Evolutionary conservation across 768 basidiomycete species (phyloP).

Genomic region (Suillus cothurnatus): DNA sequence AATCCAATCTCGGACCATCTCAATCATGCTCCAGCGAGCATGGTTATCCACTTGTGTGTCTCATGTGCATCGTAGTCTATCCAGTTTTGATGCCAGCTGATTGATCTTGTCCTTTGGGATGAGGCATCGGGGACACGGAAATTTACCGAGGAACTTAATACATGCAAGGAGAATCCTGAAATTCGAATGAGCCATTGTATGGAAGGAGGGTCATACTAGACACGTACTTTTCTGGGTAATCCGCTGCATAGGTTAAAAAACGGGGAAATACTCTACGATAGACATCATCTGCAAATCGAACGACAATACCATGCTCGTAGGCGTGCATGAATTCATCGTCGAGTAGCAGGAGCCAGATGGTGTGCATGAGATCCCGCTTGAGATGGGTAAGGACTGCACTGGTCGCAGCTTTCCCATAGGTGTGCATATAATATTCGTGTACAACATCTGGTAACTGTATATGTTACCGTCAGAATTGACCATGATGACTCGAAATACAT

Average conservation of each 20-base stretch:
- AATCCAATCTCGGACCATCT: slow-evolving; percentile 8
- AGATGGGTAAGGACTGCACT: slow-evolving; percentile 17
- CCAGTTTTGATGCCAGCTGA: slow-evolving; percentile 16
- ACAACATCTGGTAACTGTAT: slow-evolving; percentile 16
- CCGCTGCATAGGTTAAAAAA: slow-evolving; percentile 30
- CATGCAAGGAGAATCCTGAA: slow-evolving; percentile 22
- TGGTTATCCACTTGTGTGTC: slow-evolving; percentile 9
- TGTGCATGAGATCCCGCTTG: slow-evolving; percentile 31
- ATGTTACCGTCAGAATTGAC: too few species aligned
- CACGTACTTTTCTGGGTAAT: slow-evolving; percentile 36
- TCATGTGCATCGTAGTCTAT: slow-evolving; percentile 1
- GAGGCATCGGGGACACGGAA: slow-evolving; percentile 26
- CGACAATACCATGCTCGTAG: slow-evolving; percentile 21
- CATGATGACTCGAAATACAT: neutral
- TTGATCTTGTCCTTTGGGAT: slow-evolving; percentile 14
- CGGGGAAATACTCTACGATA: slow-evolving; percentile 16
- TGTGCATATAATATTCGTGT: slow-evolving; percentile 13
- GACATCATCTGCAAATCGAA: slow-evolving; percentile 23
- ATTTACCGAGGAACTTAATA: slow-evolving; percentile 21
- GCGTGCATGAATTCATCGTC: slow-evolving; percentile 21
- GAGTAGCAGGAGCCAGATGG: slow-evolving; percentile 21
- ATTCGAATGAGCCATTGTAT: slow-evolving; percentile 12
- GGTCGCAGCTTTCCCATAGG: neutral
- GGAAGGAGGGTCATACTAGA: slow-evolving; percentile 10
- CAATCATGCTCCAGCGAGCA: slow-evolving; percentile 2